Evolutionary conservation across 331 rosid genomes (phyloP).

Genomic region (Rhamnella rubrinervis): DNA sequence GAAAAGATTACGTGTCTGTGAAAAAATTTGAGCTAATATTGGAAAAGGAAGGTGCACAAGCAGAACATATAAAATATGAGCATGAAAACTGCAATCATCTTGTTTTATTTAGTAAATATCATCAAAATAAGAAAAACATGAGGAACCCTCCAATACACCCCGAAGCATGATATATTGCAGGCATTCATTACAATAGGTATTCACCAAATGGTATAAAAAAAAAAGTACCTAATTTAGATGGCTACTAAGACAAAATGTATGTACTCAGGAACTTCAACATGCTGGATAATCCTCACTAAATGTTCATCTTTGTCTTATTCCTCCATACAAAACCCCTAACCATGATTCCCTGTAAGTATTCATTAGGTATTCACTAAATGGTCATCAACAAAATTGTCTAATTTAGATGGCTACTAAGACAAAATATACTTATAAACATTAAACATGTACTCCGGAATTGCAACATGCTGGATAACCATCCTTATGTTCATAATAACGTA

Average conservation of each 20-base stretch:
- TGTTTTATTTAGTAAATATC: not conserved
- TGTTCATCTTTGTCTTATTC: not conserved
- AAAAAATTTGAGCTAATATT: not conserved
- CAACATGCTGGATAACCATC: not conserved
- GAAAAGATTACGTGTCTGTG: conserved; percentile 1
- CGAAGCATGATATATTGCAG: not conserved
- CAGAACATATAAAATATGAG: too few relatives aligned
- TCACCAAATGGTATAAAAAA: not conserved
- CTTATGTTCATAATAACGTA: not conserved
- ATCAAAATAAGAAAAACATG: not conserved
- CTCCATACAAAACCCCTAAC: not conserved
- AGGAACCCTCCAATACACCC: not conserved
- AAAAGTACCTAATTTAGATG: too few relatives aligned
- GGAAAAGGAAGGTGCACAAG: not conserved
- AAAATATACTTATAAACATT: not conserved
- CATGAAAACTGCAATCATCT: not conserved
- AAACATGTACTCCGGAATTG: not conserved
- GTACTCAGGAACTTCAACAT: not conserved
- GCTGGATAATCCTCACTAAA: not conserved
- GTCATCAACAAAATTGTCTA: not conserved
- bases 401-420: not conserved
- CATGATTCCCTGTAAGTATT: not conserved
- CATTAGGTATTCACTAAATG: too few relatives aligned
- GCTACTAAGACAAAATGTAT: too few relatives aligned
- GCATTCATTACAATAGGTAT: not conserved